Percentiles rank a stretch among this genome's conserved stretches.
Conservation (phyloP, 2,329 filamentous ascomycete species). For the Plectosphaerella sp. region DNA sequence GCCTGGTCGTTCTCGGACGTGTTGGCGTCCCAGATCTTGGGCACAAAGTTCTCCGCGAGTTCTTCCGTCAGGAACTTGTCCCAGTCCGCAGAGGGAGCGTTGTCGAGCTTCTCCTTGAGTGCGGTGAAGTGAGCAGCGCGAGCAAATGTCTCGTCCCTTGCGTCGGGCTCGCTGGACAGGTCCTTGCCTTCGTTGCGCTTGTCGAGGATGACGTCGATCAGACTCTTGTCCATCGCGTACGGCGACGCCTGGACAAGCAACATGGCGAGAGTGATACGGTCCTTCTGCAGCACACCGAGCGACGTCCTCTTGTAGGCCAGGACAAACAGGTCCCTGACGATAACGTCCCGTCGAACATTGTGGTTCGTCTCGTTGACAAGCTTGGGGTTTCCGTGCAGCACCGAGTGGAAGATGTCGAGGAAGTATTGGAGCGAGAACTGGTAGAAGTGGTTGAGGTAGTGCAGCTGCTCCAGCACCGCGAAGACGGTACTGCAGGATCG, state of each 20-base stretch:
- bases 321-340: constrained; percentile 86
- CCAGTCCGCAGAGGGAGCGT: constrained; percentile 63
- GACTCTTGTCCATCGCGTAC: constrained; percentile 85
- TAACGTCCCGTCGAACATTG: constrained; percentile 77
- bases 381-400: constrained; percentile 75
- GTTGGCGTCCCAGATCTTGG: constrained; percentile 65
- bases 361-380: constrained; percentile 69
- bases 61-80: constrained; percentile 80
- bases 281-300: constrained; percentile 85
- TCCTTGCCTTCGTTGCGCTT: constrained; percentile 71
- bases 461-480: constrained; percentile 91
- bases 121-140: constrained; percentile 64
- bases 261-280: constrained; percentile 90
- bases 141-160: constrained; percentile 63
- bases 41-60: constrained; percentile 78
- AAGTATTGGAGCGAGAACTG: constrained; percentile 99
- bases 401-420: constrained; percentile 92
- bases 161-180: constrained; percentile 63
- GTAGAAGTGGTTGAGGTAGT: constrained; percentile 98
- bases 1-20: constrained; percentile 67
- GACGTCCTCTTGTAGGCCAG: constrained; percentile 93
- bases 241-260: constrained; percentile 94
- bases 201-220: constrained; percentile 85
- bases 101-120: constrained; percentile 69
- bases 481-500: constrained; percentile 96